Percentiles rank a stretch among this genome's conserved stretches.
Conservation (phyloP, 305 asterid genomes). For the Fraxinus greggii region DNA sequence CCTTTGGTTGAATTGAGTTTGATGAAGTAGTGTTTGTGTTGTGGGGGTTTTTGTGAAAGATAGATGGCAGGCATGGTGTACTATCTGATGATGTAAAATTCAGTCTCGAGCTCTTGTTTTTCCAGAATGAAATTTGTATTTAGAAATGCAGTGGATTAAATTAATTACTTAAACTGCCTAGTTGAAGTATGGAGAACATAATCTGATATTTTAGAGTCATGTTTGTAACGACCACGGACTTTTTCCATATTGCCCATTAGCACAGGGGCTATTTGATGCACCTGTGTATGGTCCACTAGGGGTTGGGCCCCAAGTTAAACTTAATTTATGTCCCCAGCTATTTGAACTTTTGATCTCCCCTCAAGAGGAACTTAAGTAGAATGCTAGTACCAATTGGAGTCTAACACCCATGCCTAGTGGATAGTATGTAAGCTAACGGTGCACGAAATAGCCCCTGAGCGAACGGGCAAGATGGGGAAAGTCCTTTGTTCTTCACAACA, state of each 20-base stretch:
- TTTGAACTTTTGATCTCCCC: background rate
- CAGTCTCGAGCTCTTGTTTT: constrained; percentile 2
- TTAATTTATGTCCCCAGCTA: background rate
- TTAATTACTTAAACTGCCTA: background rate
- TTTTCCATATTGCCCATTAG: background rate
- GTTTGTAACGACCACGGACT: background rate
- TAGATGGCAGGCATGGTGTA: background rate
- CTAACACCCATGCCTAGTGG: background rate
- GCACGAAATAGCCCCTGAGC: background rate
- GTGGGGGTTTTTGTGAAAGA: background rate
- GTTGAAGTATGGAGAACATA: background rate
- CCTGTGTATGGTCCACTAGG: background rate
- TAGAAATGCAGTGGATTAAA: background rate
- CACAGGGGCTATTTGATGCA: background rate
- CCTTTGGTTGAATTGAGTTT: background rate
- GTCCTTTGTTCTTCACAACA: background rate
- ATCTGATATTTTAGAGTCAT: background rate
- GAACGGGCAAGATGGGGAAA: background rate
- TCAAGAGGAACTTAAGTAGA: background rate
- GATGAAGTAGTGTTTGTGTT: constrained; percentile 10
- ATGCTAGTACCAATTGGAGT: background rate
- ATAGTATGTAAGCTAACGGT: background rate
- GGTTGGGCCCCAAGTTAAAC: background rate
- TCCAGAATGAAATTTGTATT: background rate
- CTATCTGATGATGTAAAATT: background rate